These are phyloP conservation scores for Colletotrichum sojae DNA, from an alignment of 2,329 filamentous ascomycete species.

Conservation along the genomic window DNA sequence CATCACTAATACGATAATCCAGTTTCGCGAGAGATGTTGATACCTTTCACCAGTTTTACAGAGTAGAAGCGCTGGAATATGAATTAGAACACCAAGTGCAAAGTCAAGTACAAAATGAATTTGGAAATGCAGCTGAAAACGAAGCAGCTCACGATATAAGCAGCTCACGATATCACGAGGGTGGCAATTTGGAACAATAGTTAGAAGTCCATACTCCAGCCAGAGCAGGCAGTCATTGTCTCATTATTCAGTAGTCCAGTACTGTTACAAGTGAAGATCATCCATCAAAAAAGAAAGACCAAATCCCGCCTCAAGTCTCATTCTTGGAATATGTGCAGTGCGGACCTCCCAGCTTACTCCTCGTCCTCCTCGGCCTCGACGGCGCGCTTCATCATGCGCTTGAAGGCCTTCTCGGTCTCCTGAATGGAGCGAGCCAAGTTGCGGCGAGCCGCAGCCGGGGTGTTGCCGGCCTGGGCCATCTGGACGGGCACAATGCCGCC, in stretches of 20 bases:
- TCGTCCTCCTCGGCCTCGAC: slow-evolving; percentile 30
- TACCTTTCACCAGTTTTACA: too few relatives aligned
- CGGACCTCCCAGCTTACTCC: slow-evolving; percentile 32
- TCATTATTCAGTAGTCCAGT: slow-evolving; percentile 40
- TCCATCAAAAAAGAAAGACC: slow-evolving; percentile 17
- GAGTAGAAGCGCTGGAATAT: too few relatives aligned
- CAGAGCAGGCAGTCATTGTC: slow-evolving; percentile 38
- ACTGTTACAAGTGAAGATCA: slow-evolving; percentile 33
- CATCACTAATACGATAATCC: too few relatives aligned
- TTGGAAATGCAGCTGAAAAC: too few relatives aligned
- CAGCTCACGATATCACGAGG: neutral
- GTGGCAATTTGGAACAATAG: neutral
- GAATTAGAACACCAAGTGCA: too few relatives aligned
- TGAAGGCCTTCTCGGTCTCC: slow-evolving; percentile 41
- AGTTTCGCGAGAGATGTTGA: too few relatives aligned
- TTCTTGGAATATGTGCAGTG: slow-evolving; percentile 33
- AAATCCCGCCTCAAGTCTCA: slow-evolving; percentile 25
- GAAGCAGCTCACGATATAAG: too few relatives aligned
- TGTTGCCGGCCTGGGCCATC: slow-evolving; percentile 34
- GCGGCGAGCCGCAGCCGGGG: slow-evolving; percentile 37
- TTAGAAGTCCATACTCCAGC: slow-evolving; percentile 36
- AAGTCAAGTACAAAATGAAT: too few relatives aligned
- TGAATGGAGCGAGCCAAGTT: slow-evolving; percentile 34
- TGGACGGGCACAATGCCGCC: slow-evolving; percentile 57
- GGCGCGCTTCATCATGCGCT: slow-evolving; percentile 44